Evolutionary conservation across 108 stramenopile species (phyloP).

Genomic region (Nitzschia putrida): DNA sequence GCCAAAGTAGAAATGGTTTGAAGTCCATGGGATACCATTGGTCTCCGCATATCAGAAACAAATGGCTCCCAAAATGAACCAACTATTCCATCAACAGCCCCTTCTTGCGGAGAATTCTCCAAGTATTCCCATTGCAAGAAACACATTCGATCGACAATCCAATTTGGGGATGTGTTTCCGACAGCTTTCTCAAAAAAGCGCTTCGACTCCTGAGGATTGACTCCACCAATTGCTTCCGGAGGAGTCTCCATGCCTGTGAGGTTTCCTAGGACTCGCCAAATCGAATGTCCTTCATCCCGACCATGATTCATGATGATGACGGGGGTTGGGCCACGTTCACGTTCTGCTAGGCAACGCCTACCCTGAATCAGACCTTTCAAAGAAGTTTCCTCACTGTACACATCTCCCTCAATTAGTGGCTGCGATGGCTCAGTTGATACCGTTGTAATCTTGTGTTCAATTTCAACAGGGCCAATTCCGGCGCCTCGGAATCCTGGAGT

Average conservation of each 20-base stretch:
- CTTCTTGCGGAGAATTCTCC: background rate
- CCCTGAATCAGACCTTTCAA: no score
- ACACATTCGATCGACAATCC: background rate
- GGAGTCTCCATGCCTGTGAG: background rate
- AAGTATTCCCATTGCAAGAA: background rate
- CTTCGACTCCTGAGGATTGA: background rate
- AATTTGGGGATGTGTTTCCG: background rate
- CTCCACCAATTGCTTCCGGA: background rate
- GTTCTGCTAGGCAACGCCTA: background rate
- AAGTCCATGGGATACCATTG: background rate
- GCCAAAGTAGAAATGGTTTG: background rate
- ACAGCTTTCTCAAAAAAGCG: background rate
- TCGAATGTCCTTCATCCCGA: background rate
- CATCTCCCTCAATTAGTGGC: background rate
- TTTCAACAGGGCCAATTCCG: no score
- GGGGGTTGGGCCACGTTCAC: background rate
- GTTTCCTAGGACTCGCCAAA: background rate
- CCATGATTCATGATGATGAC: background rate
- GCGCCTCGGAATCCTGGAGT: no score
- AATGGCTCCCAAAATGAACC: background rate
- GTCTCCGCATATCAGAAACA: background rate
- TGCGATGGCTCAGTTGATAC: no score
- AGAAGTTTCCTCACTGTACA: background rate
- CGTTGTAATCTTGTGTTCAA: no score
- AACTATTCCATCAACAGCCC: background rate